Conservation (phyloP, 768 basidiomycete species). For the Xerocomus potaroensis region DNA sequence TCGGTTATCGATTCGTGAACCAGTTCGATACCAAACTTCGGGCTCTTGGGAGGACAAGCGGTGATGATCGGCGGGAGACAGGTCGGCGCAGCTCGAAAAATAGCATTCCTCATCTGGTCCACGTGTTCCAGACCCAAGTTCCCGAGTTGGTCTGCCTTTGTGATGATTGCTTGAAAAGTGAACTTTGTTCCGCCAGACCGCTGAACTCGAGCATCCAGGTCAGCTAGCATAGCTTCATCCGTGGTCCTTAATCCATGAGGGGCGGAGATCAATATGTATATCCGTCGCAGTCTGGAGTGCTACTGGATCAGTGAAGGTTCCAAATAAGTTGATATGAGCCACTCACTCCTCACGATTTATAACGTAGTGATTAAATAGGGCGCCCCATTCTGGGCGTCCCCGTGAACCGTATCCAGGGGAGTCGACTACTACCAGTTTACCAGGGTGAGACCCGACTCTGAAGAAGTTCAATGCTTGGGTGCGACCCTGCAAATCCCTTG, state of each 20-base stretch:
- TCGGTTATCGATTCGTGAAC: conserved; percentile 56
- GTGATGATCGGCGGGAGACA: conserved; percentile 68
- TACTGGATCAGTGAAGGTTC: background rate
- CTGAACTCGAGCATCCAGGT: conserved; percentile 35
- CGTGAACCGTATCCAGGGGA: conserved; percentile 77
- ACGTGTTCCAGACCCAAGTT: conserved; percentile 35
- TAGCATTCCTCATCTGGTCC: conserved; percentile 42
- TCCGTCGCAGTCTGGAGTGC: conserved; percentile 52
- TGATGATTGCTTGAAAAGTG: conserved; percentile 68
- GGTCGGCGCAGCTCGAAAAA: conserved; percentile 51
- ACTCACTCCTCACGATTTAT: conserved; percentile 57
- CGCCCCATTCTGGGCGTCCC: conserved; percentile 74
- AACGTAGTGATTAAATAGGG: conserved; percentile 62
- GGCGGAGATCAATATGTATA: conserved; percentile 69
- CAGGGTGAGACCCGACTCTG: conserved; percentile 51
- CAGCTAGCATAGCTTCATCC: conserved; percentile 59
- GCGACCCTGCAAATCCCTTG: conserved; percentile 46
- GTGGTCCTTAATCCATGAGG: conserved; percentile 55
- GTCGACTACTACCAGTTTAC: conserved; percentile 67
- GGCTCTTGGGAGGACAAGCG: conserved; percentile 42
- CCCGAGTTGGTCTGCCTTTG: conserved; percentile 57
- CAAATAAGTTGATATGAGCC: background rate
- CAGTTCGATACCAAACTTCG: conserved; percentile 52
- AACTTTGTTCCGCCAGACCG: conserved; percentile 39
- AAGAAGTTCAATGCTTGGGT: conserved; percentile 72